These are phyloP conservation scores for Piper longum DNA, from an alignment of 164 flowering plant genomes.

Conservation along the genomic window DNA sequence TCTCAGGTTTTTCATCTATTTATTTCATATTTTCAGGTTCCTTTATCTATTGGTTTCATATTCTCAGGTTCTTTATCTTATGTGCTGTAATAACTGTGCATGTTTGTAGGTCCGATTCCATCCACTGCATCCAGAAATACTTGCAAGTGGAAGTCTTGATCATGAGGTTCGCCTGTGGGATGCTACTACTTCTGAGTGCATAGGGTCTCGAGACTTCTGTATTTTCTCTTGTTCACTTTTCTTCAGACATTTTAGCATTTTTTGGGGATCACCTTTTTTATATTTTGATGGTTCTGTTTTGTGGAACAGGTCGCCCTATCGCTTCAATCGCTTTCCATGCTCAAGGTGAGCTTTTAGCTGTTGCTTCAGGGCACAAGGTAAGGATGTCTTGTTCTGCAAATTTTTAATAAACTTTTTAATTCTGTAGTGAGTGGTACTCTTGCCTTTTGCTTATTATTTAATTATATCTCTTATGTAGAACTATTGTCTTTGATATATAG, in stretches of 20 bases:
- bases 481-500: conserved; percentile 16
- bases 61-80: neutral
- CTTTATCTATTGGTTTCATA: neutral
- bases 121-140: conserved; percentile 58
- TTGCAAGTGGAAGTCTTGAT: conserved; percentile 98
- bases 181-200: conserved; percentile 74
- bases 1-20: neutral
- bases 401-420: neutral
- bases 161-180: conserved; percentile 96
- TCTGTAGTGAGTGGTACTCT: neutral
- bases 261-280: neutral
- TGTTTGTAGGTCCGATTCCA: conserved; percentile 81
- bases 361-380: conserved; percentile 98
- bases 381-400: conserved; percentile 1
- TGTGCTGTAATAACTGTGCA: neutral
- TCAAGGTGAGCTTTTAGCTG: conserved; percentile 81
- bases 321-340: conserved; percentile 98
- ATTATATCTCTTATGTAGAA: conserved; percentile 3
- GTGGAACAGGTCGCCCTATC: conserved; percentile 72
- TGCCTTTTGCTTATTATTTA: neutral
- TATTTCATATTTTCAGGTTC: neutral
- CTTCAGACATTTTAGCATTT: neutral
- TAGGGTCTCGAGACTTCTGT: conserved; percentile 82
- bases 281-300: conserved; percentile 1
- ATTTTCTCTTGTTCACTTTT: conserved; percentile 13